A percentile compares a stretch with the other conserved stretches of the same genome.
phyloP scores from a whole-genome alignment of 176 grass and related monocot genomes.

The Cocos nucifera region DNA sequence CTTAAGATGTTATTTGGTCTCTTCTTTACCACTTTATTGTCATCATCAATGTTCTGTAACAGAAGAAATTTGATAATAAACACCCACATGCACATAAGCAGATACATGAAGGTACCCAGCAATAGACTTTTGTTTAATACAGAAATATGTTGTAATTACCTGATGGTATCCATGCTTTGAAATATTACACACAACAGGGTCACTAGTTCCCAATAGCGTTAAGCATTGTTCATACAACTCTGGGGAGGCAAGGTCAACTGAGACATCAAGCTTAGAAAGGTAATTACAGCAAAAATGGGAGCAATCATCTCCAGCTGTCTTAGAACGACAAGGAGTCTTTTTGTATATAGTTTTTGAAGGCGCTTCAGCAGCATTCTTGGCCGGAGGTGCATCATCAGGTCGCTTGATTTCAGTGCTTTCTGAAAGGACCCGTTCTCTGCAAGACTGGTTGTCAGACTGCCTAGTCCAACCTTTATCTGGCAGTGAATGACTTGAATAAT shows the following conservation, averaged over 20 bases:
- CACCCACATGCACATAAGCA: background rate
- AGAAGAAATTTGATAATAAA: background rate
- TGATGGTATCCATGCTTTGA: slow-evolving; percentile 10
- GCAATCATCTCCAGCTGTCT: slow-evolving; percentile 1
- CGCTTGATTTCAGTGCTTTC: slow-evolving; percentile 13
- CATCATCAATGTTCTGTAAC: slow-evolving; percentile 22
- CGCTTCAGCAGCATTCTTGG: slow-evolving; percentile 7
- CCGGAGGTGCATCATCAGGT: slow-evolving; percentile 3
- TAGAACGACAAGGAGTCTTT: slow-evolving; percentile 7
- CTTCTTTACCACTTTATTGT: background rate
- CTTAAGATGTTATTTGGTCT: slow-evolving; percentile 17
- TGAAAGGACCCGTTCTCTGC: background rate
- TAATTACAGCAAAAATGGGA: slow-evolving; percentile 27
- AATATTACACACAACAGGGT: slow-evolving; percentile 1
- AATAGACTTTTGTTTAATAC: slow-evolving; percentile 1
- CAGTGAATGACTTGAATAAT: slow-evolving; percentile 3
- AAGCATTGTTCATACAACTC: slow-evolving; percentile 22
- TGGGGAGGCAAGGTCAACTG: slow-evolving; percentile 19
- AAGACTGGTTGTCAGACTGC: slow-evolving; percentile 9
- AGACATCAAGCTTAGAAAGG: slow-evolving; percentile 25
- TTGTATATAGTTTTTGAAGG: slow-evolving; percentile 10
- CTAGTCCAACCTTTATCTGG: slow-evolving; percentile 2
- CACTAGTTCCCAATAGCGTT: slow-evolving; percentile 9
- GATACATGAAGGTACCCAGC: background rate
- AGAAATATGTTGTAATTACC: slow-evolving; percentile 22